Conservation (phyloP, 2,329 filamentous ascomycete species). For the Colletotrichum tanaceti region DNA sequence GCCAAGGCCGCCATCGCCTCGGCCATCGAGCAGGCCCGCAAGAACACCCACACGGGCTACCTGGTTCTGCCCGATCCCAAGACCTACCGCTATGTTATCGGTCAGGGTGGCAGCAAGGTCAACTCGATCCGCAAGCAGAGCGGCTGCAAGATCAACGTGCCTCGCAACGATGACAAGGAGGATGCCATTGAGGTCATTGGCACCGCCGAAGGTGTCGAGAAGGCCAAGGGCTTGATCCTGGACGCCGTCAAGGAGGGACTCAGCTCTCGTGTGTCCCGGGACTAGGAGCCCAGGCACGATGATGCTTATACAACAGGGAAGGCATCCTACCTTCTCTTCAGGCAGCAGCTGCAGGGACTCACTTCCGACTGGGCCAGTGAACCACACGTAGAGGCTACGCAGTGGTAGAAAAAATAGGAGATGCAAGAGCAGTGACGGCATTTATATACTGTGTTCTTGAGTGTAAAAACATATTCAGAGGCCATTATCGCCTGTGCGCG, state of each 20-base stretch:
- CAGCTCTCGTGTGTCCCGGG: conserved; percentile 42
- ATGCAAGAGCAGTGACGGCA: neutral
- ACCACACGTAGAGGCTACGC: conserved; percentile 2
- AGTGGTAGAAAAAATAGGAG: conserved; percentile 19
- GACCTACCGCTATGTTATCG: conserved; percentile 91
- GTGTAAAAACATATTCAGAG: neutral
- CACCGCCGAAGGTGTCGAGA: conserved; percentile 80
- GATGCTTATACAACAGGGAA: neutral
- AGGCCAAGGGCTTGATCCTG: conserved; percentile 89
- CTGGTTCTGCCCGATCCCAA: conserved; percentile 89
- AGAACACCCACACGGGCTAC: conserved; percentile 82
- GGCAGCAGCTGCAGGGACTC: conserved; percentile 16
- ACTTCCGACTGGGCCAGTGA: conserved; percentile 19
- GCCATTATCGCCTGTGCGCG: neutral
- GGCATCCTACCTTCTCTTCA: conserved; percentile 1
- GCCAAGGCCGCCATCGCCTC: conserved; percentile 80
- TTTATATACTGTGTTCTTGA: conserved; percentile 1
- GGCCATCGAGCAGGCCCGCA: conserved; percentile 77
- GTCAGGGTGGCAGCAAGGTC: conserved; percentile 88
- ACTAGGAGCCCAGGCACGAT: conserved; percentile 27
- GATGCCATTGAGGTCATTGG: conserved; percentile 95
- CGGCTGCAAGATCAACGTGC: conserved; percentile 93
- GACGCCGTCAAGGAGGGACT: conserved; percentile 78
- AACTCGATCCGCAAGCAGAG: conserved; percentile 93
- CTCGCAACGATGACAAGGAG: conserved; percentile 76